phyloP scores from a whole-genome alignment of 805 yeast genomes.

The Sugiyamaella boreocaroliniensis region DNA sequence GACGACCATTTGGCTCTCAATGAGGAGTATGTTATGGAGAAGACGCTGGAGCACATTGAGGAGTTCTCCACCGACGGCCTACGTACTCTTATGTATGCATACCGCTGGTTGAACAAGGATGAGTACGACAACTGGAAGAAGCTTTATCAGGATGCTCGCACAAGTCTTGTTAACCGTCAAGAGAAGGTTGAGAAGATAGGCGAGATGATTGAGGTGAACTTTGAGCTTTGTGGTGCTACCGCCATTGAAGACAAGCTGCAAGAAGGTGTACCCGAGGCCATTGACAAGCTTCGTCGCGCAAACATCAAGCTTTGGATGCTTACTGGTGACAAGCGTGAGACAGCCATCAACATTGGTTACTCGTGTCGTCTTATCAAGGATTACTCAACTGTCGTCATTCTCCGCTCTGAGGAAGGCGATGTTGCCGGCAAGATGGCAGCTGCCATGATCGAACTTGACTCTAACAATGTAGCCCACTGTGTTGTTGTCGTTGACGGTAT shows the following conservation, averaged over 20 bases:
- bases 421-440: slow-evolving; percentile 65
- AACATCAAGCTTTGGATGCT: slow-evolving; percentile 97
- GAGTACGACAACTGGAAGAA: slow-evolving; percentile 63
- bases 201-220: slow-evolving; percentile 57
- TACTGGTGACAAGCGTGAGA: slow-evolving; percentile 96
- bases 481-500: slow-evolving; percentile 95
- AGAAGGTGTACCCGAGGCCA: slow-evolving; percentile 93
- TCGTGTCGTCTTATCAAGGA: slow-evolving; percentile 91
- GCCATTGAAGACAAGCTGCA: slow-evolving; percentile 97
- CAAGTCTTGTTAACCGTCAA: slow-evolving; percentile 63
- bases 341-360: slow-evolving; percentile 95
- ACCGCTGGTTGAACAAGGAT: slow-evolving; percentile 54
- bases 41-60: slow-evolving; percentile 83
- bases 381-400: slow-evolving; percentile 78
- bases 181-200: slow-evolving; percentile 66
- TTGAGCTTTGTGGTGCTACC: slow-evolving; percentile 80
- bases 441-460: slow-evolving; percentile 66
- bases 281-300: slow-evolving; percentile 85
- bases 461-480: slow-evolving; percentile 74
- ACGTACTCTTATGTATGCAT: slow-evolving; percentile 80
- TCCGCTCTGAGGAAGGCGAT: slow-evolving; percentile 48
- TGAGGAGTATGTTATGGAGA: slow-evolving; percentile 72
- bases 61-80: slow-evolving; percentile 93
- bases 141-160: slow-evolving; percentile 67
- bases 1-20: slow-evolving; percentile 56